phyloP scores from a whole-genome alignment of 2,329 filamentous ascomycete genomes.

The Neofusicoccum sp. region DNA sequence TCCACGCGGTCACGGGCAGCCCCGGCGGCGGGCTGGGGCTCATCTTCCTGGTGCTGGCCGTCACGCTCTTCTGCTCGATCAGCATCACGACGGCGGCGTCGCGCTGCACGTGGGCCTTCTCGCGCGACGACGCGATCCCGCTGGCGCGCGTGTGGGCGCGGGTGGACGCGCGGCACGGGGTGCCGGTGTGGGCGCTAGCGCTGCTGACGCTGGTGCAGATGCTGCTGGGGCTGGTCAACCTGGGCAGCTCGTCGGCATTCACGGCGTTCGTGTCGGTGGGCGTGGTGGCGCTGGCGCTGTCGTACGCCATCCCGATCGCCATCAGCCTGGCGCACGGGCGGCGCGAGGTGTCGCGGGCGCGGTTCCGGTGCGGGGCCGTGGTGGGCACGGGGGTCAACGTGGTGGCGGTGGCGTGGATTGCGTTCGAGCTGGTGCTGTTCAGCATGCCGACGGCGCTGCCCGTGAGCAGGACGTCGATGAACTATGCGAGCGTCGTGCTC shows the following conservation, averaged over 20 bases:
- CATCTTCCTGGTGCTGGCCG: conserved; percentile 50
- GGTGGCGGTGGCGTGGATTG: conserved; percentile 51
- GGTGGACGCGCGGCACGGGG: conserved; percentile 1
- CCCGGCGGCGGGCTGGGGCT: conserved; percentile 49
- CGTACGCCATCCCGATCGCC: conserved; percentile 57
- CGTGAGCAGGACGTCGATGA: conserved; percentile 53
- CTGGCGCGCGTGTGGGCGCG: conserved; percentile 37
- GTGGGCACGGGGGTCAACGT: conserved; percentile 48
- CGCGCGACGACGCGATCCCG: conserved; percentile 46
- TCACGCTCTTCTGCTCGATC: conserved; percentile 55
- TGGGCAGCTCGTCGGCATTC: conserved; percentile 49
- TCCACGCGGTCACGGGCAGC: conserved; percentile 48
- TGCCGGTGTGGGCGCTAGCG: conserved; percentile 42
- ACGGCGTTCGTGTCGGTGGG: conserved; percentile 54
- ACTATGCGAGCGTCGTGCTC: conserved; percentile 58
- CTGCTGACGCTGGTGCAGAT: conserved; percentile 48
- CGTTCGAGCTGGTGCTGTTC: conserved; percentile 47
- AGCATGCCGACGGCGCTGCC: conserved; percentile 54
- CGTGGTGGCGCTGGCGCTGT: conserved; percentile 56
- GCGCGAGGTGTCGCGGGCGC: conserved; percentile 48
- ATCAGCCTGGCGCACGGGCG: conserved; percentile 46
- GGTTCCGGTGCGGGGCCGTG: conserved; percentile 46
- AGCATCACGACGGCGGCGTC: conserved; percentile 53
- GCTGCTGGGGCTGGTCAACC: conserved; percentile 51
- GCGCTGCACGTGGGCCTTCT: conserved; percentile 47